These are phyloP conservation scores for Coemansia guatemalensis DNA, from an alignment of 192 early-diverging fungal species.

Conservation along the genomic window DNA sequence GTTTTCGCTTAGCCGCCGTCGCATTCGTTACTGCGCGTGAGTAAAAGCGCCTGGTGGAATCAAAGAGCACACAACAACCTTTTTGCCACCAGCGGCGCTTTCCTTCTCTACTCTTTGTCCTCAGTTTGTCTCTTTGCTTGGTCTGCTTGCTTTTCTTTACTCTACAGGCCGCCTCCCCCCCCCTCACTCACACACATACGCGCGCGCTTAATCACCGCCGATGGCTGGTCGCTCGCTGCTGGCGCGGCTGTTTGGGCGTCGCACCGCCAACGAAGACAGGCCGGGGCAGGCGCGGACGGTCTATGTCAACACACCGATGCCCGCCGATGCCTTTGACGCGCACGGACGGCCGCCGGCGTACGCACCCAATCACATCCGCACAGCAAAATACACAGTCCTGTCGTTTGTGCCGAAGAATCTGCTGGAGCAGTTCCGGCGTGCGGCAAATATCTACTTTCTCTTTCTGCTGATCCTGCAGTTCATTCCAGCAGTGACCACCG, in stretches of 20 bases:
- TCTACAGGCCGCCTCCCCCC: too few species aligned
- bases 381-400: conserved; percentile 87
- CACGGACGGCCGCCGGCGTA: conserved; percentile 49
- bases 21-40: too few species aligned
- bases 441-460: conserved; percentile 96
- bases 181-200: not conserved
- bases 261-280: conserved; percentile 12
- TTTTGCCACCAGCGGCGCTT: too few species aligned
- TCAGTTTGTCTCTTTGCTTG: too few species aligned
- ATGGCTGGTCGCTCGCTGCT: conserved; percentile 5
- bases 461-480: conserved; percentile 85
- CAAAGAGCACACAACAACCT: too few species aligned
- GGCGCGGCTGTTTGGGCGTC: conserved; percentile 23
- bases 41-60: too few species aligned
- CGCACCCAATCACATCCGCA: conserved; percentile 76
- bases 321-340: conserved; percentile 51
- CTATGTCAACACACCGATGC: conserved; percentile 66
- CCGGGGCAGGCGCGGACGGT: conserved; percentile 47
- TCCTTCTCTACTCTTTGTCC: too few species aligned
- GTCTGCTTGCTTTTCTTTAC: too few species aligned
- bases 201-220: not conserved
- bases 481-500: conserved; percentile 64
- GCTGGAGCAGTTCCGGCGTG: conserved; percentile 93
- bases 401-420: conserved; percentile 95
- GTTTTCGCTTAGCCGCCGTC: too few species aligned